Percentiles rank a stretch among this genome's conserved stretches.
Conservation (phyloP, 2,329 filamentous ascomycete genomes). For the Zelopaecilomyces penicillatus region DNA sequence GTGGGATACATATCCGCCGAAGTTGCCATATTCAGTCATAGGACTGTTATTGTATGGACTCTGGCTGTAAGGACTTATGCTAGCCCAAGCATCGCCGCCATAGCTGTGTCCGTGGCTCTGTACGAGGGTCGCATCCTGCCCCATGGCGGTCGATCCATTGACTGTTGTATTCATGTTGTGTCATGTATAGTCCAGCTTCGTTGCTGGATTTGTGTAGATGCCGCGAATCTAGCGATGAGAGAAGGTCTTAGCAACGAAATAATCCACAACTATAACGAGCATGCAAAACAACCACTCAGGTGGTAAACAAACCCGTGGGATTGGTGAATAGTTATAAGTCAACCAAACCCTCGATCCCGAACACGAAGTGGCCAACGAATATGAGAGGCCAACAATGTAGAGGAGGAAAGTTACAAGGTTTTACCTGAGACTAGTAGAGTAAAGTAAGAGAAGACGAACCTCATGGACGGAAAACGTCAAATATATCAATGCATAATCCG, state of each 20-base stretch:
- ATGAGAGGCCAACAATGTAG: too few species aligned
- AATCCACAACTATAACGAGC: too few species aligned
- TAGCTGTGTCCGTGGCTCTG: slow-evolving; percentile 24
- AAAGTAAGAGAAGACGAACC: slow-evolving; percentile 4
- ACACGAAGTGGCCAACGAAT: too few species aligned
- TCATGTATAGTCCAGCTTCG: slow-evolving; percentile 8
- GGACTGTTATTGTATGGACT: slow-evolving; percentile 42
- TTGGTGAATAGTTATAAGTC: too few species aligned
- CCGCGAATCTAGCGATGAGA: slow-evolving; percentile 2
- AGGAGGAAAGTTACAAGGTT: neutral
- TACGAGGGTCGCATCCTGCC: slow-evolving; percentile 22
- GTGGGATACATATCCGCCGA: slow-evolving; percentile 45
- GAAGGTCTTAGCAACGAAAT: neutral
- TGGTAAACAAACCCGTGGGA: too few species aligned
- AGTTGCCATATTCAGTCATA: slow-evolving; percentile 59
- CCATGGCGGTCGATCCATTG: slow-evolving; percentile 23
- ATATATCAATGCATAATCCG: too few species aligned
- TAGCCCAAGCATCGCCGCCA: slow-evolving; percentile 43
- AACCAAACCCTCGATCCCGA: too few species aligned
- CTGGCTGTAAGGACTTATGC: slow-evolving; percentile 55
- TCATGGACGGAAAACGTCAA: slow-evolving; percentile 3
- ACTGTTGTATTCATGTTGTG: slow-evolving; percentile 25
- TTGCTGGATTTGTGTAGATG: slow-evolving; percentile 2
- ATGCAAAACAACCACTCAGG: too few species aligned
- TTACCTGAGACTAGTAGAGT: neutral